A percentile compares a stretch with the other conserved stretches of the same genome.
Conservation (phyloP, 495 filamentous ascomycete species). For the Immersiella caudata region DNA sequence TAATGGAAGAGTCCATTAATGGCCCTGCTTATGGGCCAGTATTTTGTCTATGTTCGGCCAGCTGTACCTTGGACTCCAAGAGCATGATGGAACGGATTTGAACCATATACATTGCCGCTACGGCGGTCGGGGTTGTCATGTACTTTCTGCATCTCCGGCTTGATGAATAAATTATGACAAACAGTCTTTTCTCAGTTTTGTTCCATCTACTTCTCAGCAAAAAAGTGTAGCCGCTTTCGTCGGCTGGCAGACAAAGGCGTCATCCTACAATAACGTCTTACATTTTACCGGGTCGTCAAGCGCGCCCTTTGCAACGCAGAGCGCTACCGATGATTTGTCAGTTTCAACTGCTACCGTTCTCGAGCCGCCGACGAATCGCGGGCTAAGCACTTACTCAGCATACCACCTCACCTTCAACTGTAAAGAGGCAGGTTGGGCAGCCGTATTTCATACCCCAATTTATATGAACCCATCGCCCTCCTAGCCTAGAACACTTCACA, state of each 20-base stretch:
- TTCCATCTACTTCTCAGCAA: not conserved
- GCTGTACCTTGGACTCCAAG: not conserved
- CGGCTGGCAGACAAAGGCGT: no score
- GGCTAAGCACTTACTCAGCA: not conserved
- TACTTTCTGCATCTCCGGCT: constrained; percentile 9
- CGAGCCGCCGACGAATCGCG: not conserved
- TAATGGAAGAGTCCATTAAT: constrained; percentile 1
- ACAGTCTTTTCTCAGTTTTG: not conserved
- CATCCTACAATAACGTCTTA: no score
- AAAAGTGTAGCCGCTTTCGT: not conserved
- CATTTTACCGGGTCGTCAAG: no score
- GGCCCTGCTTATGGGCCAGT: constrained; percentile 7
- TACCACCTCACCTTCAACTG: not conserved
- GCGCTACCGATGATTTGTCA: not conserved
- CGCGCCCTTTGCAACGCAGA: not conserved
- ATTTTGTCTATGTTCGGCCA: constrained; percentile 3
- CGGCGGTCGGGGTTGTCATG: not conserved
- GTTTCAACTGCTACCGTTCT: not conserved
- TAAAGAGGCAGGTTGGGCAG: no score
- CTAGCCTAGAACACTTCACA: no score
- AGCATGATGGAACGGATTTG: constrained; percentile 3
- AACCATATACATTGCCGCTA: not conserved
- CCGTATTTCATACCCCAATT: not conserved
- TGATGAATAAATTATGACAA: constrained; percentile 11
- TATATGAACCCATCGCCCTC: no score